Evolutionary conservation across 2,329 filamentous ascomycete genomes (phyloP).

Genomic region (Pseudophaeomoniella oleicola): DNA sequence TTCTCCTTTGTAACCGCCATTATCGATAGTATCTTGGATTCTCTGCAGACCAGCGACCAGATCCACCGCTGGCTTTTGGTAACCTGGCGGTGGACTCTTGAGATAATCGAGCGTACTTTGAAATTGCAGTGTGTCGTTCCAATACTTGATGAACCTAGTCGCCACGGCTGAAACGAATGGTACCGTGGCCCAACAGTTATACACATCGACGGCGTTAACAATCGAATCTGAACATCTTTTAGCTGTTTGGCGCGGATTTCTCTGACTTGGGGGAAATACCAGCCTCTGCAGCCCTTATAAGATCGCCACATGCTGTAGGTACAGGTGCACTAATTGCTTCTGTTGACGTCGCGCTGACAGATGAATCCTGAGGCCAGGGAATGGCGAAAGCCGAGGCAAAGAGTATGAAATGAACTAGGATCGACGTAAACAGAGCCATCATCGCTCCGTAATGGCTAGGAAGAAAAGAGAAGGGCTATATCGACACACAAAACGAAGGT

Average conservation of each 20-base stretch:
- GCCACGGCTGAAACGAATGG: slow-evolving; percentile 32
- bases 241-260: neutral
- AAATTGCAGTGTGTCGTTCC: slow-evolving; percentile 30
- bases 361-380: neutral
- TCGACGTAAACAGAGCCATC: too few species aligned
- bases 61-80: slow-evolving; percentile 35
- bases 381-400: too few species aligned
- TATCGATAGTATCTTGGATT: slow-evolving; percentile 28
- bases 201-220: slow-evolving; percentile 13
- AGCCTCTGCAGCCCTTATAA: neutral
- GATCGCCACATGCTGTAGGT: neutral
- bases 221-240: neutral
- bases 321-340: neutral
- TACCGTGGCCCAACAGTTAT: slow-evolving; percentile 27
- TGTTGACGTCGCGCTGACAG: neutral
- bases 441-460: too few species aligned
- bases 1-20: slow-evolving; percentile 34
- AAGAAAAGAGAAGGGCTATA: too few species aligned
- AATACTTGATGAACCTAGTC: slow-evolving; percentile 27
- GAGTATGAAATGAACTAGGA: too few species aligned
- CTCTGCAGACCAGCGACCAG: slow-evolving; percentile 30
- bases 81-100: slow-evolving; percentile 36
- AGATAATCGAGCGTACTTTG: slow-evolving; percentile 35
- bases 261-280: neutral
- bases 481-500: too few species aligned